Evolutionary conservation across 345 rosid genomes (phyloP).

Genomic region (Melaleuca quinquenervia): DNA sequence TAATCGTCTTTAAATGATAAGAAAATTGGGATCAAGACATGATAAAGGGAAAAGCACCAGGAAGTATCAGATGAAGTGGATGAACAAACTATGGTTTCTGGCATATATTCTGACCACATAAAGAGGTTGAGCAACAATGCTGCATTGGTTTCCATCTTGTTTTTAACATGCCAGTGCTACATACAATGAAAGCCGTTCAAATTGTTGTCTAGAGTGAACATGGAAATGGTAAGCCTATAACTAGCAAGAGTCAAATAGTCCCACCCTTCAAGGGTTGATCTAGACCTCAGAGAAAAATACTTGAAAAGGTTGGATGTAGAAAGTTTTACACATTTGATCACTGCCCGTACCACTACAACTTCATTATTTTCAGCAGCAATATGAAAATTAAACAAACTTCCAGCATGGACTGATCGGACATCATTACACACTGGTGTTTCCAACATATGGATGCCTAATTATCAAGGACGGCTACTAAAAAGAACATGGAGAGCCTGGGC

Average conservation of each 20-base stretch:
- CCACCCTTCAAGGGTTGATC: background rate
- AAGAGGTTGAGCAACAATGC: background rate
- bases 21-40: background rate
- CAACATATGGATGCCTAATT: background rate
- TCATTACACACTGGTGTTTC: background rate
- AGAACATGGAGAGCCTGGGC: background rate
- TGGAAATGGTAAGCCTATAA: background rate
- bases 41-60: background rate
- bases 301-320: background rate
- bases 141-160: background rate
- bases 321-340: background rate
- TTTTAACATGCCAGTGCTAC: background rate
- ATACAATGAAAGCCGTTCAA: background rate
- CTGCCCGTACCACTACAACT: background rate
- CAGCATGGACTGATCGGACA: background rate
- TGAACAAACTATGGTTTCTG: background rate
- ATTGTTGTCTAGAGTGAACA: background rate
- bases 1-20: background rate
- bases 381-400: background rate
- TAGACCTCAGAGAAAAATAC: background rate
- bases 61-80: background rate
- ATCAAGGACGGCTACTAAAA: background rate
- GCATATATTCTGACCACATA: background rate
- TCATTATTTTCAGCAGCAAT: background rate
- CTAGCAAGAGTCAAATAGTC: background rate